Base-by-base conservation (phyloP, 2,329 filamentous ascomycete genomes). In the Zymoseptoria ardabiliae region DNA sequence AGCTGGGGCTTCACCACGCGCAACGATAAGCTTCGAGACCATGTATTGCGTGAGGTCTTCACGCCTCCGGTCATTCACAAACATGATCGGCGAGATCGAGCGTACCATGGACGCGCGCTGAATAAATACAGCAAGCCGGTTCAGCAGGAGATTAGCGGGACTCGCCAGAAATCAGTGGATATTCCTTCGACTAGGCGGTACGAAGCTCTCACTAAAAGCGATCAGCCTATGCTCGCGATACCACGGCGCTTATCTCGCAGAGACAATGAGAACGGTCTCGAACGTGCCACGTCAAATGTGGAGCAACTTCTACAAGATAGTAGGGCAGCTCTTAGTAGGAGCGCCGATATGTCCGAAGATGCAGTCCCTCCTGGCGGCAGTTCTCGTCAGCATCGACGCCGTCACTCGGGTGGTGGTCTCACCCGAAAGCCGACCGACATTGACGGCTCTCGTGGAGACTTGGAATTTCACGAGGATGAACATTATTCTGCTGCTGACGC, bases 31-130 rank as follows among this genome's bases (percentile, higher is more conserved):
- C 76, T 97, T 48, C 87, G 92, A 61, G 93, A 96, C 71, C 90
- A 96, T 72, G 91, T 97, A 0, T 88, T 97, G 70, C 90, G 91
- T 48, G 92, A 97, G 71, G 93, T 93, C 0, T 97, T 97, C 69
- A 79, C 91, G 50, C 90, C 91, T 60, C 88, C 91, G 56, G 86
- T 89, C 0, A 89, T 96, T 61, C 87, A 90, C 67, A 90, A 92
- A 67, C 87, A 88, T 62, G 87, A 91, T 61, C 86, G 88, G 30
- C 83, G 84, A 62, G 88, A 88, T 20, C 79, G 81, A 19, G 83
- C 86, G 50, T 85, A 88, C 68, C 81, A 88, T 57, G 81, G 83
- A 11, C 78, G 92, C 35, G 82, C 87, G 28, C 79, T 76, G 6
- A 71, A 66, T 20, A 63, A 63, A 30, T 51, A 70, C 6, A 65